phyloP scores from a whole-genome alignment of 306 rosid species.

The Begonia peltatifolia region DNA sequence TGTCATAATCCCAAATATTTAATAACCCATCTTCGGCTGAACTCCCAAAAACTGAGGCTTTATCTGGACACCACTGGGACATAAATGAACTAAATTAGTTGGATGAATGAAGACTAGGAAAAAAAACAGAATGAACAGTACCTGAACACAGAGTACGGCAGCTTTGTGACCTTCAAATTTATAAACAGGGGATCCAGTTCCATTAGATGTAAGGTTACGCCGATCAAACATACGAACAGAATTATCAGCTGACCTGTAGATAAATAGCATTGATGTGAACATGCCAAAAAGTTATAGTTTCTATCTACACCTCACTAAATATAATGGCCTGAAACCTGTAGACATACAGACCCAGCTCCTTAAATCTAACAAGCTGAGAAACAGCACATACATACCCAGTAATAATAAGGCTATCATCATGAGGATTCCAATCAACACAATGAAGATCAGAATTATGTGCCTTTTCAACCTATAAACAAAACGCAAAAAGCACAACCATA shows the following conservation, averaged over 20 bases:
- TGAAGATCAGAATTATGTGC: slow-evolving; percentile 92
- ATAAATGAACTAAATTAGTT: slow-evolving; percentile 5
- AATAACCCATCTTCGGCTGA: slow-evolving; percentile 98
- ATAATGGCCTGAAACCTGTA: background rate
- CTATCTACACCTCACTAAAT: slow-evolving; percentile 1
- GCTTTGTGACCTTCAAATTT: slow-evolving; percentile 95
- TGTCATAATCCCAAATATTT: slow-evolving; percentile 92
- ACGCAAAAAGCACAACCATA: slow-evolving; percentile 7
- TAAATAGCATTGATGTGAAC: slow-evolving; percentile 8
- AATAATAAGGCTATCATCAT: slow-evolving; percentile 21
- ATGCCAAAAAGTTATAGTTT: background rate
- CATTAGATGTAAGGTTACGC: slow-evolving; percentile 75
- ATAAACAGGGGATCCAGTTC: slow-evolving; percentile 84
- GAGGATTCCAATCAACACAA: slow-evolving; percentile 90
- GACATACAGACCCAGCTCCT: too few relatives aligned
- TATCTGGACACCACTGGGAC: slow-evolving; percentile 95
- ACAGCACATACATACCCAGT: slow-evolving; percentile 8
- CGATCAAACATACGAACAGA: slow-evolving; percentile 94
- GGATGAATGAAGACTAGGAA: background rate
- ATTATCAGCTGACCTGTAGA: slow-evolving; percentile 89
- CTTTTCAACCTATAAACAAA: slow-evolving; percentile 64
- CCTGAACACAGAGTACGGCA: slow-evolving; percentile 99
- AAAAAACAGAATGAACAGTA: slow-evolving; percentile 4
- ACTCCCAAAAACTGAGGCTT: slow-evolving; percentile 93
- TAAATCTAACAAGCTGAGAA: background rate